Conservation (phyloP, 31 red algal species). For the Porphyra umbilicalis region DNA sequence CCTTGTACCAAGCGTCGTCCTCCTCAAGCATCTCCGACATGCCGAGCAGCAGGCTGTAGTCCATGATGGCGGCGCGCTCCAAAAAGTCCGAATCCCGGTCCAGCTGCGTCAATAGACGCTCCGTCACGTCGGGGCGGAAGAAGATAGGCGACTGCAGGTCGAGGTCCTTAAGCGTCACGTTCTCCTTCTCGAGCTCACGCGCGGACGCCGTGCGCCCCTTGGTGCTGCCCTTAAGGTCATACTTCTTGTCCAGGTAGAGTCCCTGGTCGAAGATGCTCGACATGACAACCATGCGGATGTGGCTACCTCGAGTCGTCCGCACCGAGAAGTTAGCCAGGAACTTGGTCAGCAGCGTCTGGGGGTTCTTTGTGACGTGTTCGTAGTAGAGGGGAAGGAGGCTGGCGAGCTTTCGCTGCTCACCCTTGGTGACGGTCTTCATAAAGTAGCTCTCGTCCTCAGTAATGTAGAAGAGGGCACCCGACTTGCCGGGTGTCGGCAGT, state of each 20-base stretch:
- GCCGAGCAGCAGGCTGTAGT: slow-evolving; percentile 84
- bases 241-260: slow-evolving; percentile 69
- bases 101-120: slow-evolving; percentile 55
- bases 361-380: slow-evolving; percentile 63
- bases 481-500: slow-evolving; percentile 76
- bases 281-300: slow-evolving; percentile 95
- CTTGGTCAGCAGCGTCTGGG: slow-evolving; percentile 70
- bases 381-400: slow-evolving; percentile 80
- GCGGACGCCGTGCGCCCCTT: slow-evolving; percentile 50
- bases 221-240: slow-evolving; percentile 88
- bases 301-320: slow-evolving; percentile 45
- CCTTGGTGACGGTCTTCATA: slow-evolving; percentile 76
- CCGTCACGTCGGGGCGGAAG: slow-evolving; percentile 56
- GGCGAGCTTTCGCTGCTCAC: slow-evolving; percentile 40
- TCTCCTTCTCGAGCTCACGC: slow-evolving; percentile 43
- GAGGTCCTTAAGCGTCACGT: slow-evolving; percentile 77
- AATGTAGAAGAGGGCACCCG: slow-evolving; percentile 86
- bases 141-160: slow-evolving; percentile 58
- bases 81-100: slow-evolving; percentile 71
- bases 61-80: slow-evolving; percentile 80
- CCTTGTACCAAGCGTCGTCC: slow-evolving; percentile 41
- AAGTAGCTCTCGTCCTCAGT: slow-evolving; percentile 89
- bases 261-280: slow-evolving; percentile 63
- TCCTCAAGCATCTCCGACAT: slow-evolving; percentile 57
- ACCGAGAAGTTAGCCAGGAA: slow-evolving; percentile 74